Evolutionary conservation across 1,139 yeast genomes (phyloP).

Genomic region (Pichia sp.): DNA sequence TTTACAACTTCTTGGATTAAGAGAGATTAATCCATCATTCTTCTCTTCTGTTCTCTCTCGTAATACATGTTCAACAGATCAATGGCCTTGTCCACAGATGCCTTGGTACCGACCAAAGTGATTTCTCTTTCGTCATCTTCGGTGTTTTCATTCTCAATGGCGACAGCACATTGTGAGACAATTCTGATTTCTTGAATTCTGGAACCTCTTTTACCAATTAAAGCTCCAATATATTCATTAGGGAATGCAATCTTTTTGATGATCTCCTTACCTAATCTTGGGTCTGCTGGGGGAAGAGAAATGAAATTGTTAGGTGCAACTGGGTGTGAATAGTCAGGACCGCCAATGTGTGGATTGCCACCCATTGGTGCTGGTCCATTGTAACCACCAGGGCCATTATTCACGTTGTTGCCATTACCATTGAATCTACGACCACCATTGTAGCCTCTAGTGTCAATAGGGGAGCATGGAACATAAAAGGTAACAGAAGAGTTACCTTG

Average conservation of each 20-base stretch:
- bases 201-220: conserved; percentile 76
- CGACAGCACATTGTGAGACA: conserved; percentile 72
- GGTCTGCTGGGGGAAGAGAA: conserved; percentile 1
- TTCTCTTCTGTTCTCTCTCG: conserved; percentile 71
- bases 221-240: conserved; percentile 82
- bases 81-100: conserved; percentile 64
- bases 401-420: neutral
- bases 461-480: conserved; percentile 54
- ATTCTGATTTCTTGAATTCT: conserved; percentile 84
- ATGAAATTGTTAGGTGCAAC: conserved; percentile 2
- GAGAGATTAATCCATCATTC: conserved; percentile 27
- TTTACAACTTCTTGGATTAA: no score
- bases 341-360: no score
- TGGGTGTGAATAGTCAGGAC: no score
- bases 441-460: conserved; percentile 8
- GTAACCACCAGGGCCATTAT: no score
- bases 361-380: no score
- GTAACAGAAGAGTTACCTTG: conserved; percentile 58
- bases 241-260: conserved; percentile 54
- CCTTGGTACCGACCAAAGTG: conserved; percentile 61
- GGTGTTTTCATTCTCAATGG: conserved; percentile 48
- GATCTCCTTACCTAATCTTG: conserved; percentile 22
- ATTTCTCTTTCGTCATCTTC: conserved; percentile 65
- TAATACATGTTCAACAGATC: conserved; percentile 63
- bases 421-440: neutral